phyloP scores from a whole-genome alignment of 495 filamentous ascomycete species.

The Penicillium mononematosum region DNA sequence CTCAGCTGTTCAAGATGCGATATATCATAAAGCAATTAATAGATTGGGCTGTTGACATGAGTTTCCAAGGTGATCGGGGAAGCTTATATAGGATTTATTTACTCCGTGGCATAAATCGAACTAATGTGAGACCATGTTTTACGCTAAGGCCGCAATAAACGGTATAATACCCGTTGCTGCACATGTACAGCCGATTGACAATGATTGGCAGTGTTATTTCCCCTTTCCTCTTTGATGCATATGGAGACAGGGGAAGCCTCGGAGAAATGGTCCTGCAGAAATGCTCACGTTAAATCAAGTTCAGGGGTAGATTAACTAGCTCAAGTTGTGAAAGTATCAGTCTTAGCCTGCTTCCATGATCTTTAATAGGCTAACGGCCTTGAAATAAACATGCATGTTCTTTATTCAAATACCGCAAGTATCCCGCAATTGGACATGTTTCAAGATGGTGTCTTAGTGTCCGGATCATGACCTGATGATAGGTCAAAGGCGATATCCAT shows the following conservation, averaged over 20 bases:
- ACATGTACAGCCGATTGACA: not conserved
- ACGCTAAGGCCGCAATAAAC: not conserved
- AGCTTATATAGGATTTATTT: not conserved
- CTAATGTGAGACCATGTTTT: not conserved
- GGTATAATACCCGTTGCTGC: not conserved
- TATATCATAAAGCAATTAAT: not conserved
- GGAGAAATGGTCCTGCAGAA: not conserved
- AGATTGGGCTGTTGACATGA: not conserved
- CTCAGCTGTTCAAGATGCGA: not conserved
- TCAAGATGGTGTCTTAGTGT: constrained; percentile 3
- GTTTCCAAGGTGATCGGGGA: not conserved
- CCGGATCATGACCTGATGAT: constrained; percentile 43
- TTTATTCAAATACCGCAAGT: not conserved
- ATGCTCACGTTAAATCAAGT: not conserved
- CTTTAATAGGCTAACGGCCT: not conserved
- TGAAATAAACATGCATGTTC: not conserved
- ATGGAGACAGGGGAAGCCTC: not conserved
- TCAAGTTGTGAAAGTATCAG: not conserved
- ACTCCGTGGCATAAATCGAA: not conserved
- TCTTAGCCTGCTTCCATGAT: not conserved
- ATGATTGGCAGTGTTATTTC: constrained; percentile 7
- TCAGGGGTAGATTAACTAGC: not conserved
- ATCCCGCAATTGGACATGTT: not conserved
- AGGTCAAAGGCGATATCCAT: constrained; percentile 35
- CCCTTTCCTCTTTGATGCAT: constrained; percentile 1